A percentile compares a stretch with the other conserved stretches of the same genome.
Conservation (phyloP, 345 rosid species). For the Pelargonium nanum region DNA sequence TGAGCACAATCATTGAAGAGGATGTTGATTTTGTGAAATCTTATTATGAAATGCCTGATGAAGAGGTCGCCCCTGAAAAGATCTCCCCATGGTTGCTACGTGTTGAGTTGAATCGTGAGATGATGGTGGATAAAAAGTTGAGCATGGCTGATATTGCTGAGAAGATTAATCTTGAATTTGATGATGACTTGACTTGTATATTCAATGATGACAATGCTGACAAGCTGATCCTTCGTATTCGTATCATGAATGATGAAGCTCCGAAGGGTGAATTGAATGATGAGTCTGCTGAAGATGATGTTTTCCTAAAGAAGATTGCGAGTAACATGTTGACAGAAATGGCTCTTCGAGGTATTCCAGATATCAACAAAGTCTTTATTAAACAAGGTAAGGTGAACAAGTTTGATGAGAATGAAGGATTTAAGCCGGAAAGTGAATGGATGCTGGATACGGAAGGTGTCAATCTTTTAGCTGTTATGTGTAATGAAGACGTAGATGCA, state of each 20-base stretch:
- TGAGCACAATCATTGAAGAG: constrained; percentile 82
- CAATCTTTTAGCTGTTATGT: constrained; percentile 91
- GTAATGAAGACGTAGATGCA: constrained; percentile 89
- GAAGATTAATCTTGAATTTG: constrained; percentile 89
- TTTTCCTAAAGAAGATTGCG: constrained; percentile 88
- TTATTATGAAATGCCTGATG: constrained; percentile 98
- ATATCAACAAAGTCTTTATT: constrained; percentile 89
- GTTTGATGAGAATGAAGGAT: constrained; percentile 73
- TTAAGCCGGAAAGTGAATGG: constrained; percentile 86
- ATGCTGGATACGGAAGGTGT: constrained; percentile 99
- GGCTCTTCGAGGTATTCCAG: constrained; percentile 96
- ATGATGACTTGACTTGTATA: constrained; percentile 85
- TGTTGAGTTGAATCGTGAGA: constrained; percentile 90
- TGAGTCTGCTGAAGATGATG: constrained; percentile 97
- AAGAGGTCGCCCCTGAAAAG: constrained; percentile 84
- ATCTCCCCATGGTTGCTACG: constrained; percentile 98
- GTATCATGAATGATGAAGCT: constrained; percentile 93
- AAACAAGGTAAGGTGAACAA: constrained; percentile 66
- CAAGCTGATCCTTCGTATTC: constrained; percentile 80
- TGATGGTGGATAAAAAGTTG: constrained; percentile 96
- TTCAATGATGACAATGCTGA: constrained; percentile 94
- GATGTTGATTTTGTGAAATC: constrained; percentile 90
- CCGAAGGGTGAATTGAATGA: constrained; percentile 76
- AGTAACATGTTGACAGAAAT: constrained; percentile 96
- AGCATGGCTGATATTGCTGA: constrained; percentile 95